These are phyloP conservation scores for Zymoseptoria crescenta DNA, from an alignment of 2,329 filamentous ascomycete species.

Conservation along the genomic window DNA sequence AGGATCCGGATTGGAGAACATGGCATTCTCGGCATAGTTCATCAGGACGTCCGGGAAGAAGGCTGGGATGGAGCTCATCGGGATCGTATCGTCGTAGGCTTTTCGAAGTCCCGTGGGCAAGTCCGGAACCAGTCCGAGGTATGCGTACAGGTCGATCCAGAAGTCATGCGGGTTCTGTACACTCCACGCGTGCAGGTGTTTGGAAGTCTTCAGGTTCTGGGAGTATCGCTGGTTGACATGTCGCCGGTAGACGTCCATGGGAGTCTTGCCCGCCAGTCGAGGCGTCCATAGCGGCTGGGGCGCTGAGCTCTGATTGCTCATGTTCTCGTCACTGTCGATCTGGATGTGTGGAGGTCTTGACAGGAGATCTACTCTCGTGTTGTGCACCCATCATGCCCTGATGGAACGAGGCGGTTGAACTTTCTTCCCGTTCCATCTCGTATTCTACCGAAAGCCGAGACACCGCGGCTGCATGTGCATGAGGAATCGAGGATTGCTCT, in stretches of 20 bases:
- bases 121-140: conserved; percentile 30
- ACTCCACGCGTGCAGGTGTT: conserved; percentile 36
- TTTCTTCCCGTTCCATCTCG: too few relatives aligned
- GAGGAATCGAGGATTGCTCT: too few relatives aligned
- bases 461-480: too few relatives aligned
- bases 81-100: conserved; percentile 33
- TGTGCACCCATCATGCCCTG: too few relatives aligned
- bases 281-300: conserved; percentile 23
- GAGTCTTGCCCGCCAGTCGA: conserved; percentile 13
- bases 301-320: conserved; percentile 1
- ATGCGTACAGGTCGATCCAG: conserved; percentile 38
- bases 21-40: conserved; percentile 37
- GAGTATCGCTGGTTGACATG: conserved; percentile 26
- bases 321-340: not conserved
- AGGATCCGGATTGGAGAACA: conserved; percentile 31
- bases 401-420: too few relatives aligned
- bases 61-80: conserved; percentile 32
- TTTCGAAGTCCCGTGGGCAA: conserved; percentile 27
- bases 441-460: too few relatives aligned
- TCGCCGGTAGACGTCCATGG: conserved; percentile 25
- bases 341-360: too few relatives aligned
- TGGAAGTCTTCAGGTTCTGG: conserved; percentile 21
- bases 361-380: too few relatives aligned
- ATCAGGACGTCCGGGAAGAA: conserved; percentile 34
- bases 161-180: conserved; percentile 35